Conservation (phyloP, 768 basidiomycete genomes). For the Collybia sp. region DNA sequence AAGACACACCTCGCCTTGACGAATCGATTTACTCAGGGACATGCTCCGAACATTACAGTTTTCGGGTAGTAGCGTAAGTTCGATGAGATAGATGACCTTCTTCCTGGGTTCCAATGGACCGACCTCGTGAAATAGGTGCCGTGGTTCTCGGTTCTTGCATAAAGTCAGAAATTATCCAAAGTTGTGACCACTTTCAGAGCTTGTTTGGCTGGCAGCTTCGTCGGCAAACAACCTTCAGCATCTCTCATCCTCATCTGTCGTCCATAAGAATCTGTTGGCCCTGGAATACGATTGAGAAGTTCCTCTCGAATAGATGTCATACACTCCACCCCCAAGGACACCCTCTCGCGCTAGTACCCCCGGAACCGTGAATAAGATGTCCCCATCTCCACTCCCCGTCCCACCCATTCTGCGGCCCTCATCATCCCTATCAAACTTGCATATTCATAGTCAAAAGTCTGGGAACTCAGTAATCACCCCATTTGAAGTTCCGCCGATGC, state of each 20-base stretch:
- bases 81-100: neutral
- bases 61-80: neutral
- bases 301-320: constrained; percentile 16
- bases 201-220: too few relatives aligned
- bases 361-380: constrained; percentile 19
- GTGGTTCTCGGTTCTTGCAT: too few relatives aligned
- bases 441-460: constrained; percentile 45
- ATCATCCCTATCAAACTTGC: constrained; percentile 52
- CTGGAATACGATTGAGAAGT: neutral
- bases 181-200: too few relatives aligned
- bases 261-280: neutral
- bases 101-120: too few relatives aligned
- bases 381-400: constrained; percentile 51
- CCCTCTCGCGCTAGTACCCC: constrained; percentile 24
- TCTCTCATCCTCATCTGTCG: neutral
- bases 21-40: neutral
- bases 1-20: constrained; percentile 16
- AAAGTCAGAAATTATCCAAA: too few relatives aligned
- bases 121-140: too few relatives aligned
- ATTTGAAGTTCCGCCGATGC: constrained; percentile 20
- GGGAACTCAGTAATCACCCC: constrained; percentile 14
- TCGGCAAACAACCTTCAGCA: neutral
- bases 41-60: neutral
- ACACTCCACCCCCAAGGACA: constrained; percentile 26
- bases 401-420: constrained; percentile 47